A percentile compares a stretch with the other conserved stretches of the same genome.
These are phyloP conservation scores for Phytophthora rubi DNA, from an alignment of 352 stramenopile species.

Conservation along the genomic window DNA sequence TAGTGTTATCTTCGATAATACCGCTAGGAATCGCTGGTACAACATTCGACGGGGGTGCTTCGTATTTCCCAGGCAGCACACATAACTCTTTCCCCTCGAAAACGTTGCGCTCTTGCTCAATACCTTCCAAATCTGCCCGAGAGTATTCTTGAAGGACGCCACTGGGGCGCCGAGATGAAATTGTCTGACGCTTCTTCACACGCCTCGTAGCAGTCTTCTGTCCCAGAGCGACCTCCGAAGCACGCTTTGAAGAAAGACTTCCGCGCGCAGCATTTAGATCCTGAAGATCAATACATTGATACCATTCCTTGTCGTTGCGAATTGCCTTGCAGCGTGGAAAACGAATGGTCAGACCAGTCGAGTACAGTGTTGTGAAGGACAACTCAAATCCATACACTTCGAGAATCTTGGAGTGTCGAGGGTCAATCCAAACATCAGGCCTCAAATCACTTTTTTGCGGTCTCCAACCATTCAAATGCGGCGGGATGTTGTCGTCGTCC, in stretches of 20 bases:
- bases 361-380: constrained; percentile 81
- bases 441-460: constrained; percentile 76
- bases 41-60: constrained; percentile 22
- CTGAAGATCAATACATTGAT: constrained; percentile 80
- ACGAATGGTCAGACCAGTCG: constrained; percentile 81
- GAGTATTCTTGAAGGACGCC: constrained; percentile 68
- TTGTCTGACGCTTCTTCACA: constrained; percentile 38
- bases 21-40: constrained; percentile 37
- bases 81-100: constrained; percentile 81
- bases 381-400: constrained; percentile 90
- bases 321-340: constrained; percentile 86
- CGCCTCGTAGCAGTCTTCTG: constrained; percentile 67
- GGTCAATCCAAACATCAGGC: constrained; percentile 86
- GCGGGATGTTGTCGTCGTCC: constrained; percentile 70
- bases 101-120: constrained; percentile 63
- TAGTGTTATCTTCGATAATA: constrained; percentile 39
- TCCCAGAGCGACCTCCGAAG: constrained; percentile 71
- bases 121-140: constrained; percentile 59
- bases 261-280: constrained; percentile 74
- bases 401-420: constrained; percentile 80
- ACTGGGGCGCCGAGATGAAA: constrained; percentile 29
- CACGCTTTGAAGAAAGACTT: constrained; percentile 72
- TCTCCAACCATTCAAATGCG: constrained; percentile 81
- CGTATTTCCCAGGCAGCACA: constrained; percentile 81
- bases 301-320: constrained; percentile 84